Percentiles rank a stretch among this genome's conserved stretches.
Evolutionary conservation across 805 yeast genomes (phyloP).

Genomic region (Limtongia smithiae): DNA sequence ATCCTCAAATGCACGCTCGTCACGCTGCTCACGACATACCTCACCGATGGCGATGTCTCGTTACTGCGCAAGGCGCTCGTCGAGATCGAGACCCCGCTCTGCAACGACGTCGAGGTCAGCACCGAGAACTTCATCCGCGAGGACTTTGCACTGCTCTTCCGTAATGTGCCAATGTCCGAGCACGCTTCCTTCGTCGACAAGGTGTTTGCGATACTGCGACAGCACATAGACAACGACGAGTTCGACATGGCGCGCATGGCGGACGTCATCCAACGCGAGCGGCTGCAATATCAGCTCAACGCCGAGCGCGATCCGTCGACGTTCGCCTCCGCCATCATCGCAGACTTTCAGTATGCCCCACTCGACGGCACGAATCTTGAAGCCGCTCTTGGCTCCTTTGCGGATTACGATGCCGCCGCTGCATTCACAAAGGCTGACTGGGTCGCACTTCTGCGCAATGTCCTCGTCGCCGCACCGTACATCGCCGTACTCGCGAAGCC

Average conservation of each 20-base stretch:
- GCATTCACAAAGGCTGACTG: conserved; percentile 67
- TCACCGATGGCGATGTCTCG: conserved; percentile 75
- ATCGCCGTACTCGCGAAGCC: conserved; percentile 72
- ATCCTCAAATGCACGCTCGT: conserved; percentile 60
- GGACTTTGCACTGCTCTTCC: conserved; percentile 47
- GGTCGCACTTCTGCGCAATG: conserved; percentile 51
- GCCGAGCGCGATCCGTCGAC: conserved; percentile 32
- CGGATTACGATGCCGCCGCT: conserved; percentile 56
- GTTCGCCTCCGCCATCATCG: conserved; percentile 64
- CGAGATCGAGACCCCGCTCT: conserved; percentile 77
- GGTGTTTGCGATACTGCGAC: conserved; percentile 49
- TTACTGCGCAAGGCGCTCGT: conserved; percentile 66
- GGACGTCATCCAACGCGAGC: conserved; percentile 64
- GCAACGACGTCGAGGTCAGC: conserved; percentile 63
- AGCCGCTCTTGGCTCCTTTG: conserved; percentile 51
- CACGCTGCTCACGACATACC: conserved; percentile 65
- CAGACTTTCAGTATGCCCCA: conserved; percentile 77
- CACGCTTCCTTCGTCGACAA: conserved; percentile 52
- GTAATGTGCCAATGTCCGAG: conserved; percentile 61
- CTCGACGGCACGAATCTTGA: conserved; percentile 55
- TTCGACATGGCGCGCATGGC: conserved; percentile 64
- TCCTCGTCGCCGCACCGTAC: conserved; percentile 58
- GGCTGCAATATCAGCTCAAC: conserved; percentile 47
- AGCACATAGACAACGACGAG: conserved; percentile 46
- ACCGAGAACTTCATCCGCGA: conserved; percentile 71